phyloP scores from a whole-genome alignment of 176 grass and related monocot genomes.

The Hordeum marinum region DNA sequence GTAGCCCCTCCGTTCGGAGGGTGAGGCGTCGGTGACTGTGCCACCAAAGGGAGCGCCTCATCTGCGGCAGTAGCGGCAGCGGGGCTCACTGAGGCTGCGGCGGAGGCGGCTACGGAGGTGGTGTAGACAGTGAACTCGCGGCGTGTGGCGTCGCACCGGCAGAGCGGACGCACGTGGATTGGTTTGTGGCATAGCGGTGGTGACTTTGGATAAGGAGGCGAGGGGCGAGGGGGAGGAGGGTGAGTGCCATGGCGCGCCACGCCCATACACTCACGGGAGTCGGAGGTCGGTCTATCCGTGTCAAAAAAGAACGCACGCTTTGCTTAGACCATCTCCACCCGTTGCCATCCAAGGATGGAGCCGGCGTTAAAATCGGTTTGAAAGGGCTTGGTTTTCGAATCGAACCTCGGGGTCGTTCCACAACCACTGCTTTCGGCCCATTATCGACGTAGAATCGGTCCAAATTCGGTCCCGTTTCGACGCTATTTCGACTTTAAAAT shows the following conservation, averaged over 20 bases:
- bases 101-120: constrained; percentile 27
- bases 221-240: constrained; percentile 36
- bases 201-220: constrained; percentile 21
- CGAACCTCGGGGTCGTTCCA: no score
- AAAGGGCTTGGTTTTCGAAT: no score
- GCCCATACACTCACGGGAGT: background rate
- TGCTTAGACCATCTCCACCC: background rate
- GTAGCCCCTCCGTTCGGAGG: background rate
- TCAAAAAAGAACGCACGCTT: background rate
- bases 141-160: constrained; percentile 36
- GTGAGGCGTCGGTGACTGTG: background rate
- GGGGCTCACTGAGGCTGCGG: constrained; percentile 7
- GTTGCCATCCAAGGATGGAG: no score
- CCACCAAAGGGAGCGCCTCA: constrained; percentile 16
- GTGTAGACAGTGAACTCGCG: constrained; percentile 48
- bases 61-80: constrained; percentile 18
- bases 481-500: no score
- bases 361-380: no score
- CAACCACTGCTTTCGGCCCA: no score
- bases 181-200: constrained; percentile 5
- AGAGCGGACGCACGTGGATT: background rate
- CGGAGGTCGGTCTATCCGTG: constrained; percentile 4
- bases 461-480: no score
- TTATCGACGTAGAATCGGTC: no score
- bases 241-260: constrained; percentile 58